These are phyloP conservation scores for Puccinia horiana DNA, from an alignment of 1,284 basidiomycete genomes.

Conservation along the genomic window DNA sequence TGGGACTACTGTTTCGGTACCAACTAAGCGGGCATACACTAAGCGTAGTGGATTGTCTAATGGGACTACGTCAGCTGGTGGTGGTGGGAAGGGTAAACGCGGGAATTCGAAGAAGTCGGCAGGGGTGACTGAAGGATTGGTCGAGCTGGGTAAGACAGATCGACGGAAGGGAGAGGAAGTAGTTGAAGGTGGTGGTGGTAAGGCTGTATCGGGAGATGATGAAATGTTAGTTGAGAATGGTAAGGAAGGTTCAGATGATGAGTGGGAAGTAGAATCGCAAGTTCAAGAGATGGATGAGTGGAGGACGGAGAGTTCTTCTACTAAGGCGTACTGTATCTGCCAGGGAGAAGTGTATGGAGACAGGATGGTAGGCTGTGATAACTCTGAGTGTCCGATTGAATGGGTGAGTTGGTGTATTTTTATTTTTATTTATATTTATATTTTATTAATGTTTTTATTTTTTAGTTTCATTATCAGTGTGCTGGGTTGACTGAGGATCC, in stretches of 20 bases:
- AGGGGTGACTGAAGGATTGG: background rate
- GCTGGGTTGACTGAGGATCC: conserved; percentile 39
- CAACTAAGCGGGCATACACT: conserved; percentile 33
- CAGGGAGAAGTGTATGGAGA: conserved; percentile 30
- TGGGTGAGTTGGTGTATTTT: conserved; percentile 24
- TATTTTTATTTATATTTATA: background rate
- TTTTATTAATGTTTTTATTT: background rate
- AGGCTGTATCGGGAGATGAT: too few species aligned
- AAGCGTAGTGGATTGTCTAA: conserved; percentile 23
- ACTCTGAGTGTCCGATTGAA: conserved; percentile 44
- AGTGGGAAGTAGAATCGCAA: too few species aligned
- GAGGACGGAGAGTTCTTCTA: background rate
- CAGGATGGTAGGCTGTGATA: conserved; percentile 45
- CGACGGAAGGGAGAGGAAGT: conserved; percentile 6
- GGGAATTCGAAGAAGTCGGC: conserved; percentile 22
- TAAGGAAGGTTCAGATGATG: too few species aligned
- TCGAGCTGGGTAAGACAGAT: background rate
- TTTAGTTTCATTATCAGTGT: conserved; percentile 40
- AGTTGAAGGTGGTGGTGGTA: background rate
- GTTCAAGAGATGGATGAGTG: too few species aligned
- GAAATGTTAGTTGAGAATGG: too few species aligned
- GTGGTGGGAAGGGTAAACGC: background rate
- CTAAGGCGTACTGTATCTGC: conserved; percentile 36
- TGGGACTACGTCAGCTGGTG: background rate
- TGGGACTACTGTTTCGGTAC: background rate